Evolutionary conservation across 176 grass and related monocot species (phyloP), one percentile per base, ranked within the genome.

Genomic region (Musa troglodytarum): DNA sequence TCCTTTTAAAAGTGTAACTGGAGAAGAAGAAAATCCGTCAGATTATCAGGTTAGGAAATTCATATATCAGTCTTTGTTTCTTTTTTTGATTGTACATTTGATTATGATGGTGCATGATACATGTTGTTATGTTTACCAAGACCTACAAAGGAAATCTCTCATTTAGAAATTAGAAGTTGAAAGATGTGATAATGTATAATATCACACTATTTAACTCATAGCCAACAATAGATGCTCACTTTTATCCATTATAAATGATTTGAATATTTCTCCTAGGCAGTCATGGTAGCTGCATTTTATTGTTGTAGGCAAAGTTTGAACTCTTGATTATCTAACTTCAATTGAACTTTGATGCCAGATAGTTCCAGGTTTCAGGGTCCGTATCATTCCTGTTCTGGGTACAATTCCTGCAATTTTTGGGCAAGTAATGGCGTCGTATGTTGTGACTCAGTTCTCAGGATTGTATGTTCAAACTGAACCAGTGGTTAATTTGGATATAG

Each of bases 361-460:
- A 80, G 86, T 98, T 23, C 90, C 95, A 57, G 90, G 90, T 80
- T 98, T 98, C 34, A 93, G 95, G 86, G 90, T 98, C 66, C 90
- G 88, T 73, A 93, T 93, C 74, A 98, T 98, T 67, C 95, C 95
- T 10, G 95, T 98, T 15, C 73, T 98, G 34, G 95, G 95, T 62
- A 93, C 95, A 10, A 87, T 98, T 25, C 90, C 95, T 76, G 95
- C 95, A 83, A 94, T 98, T 81, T 91, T 98, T 77, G 90, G 95
- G 71, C 95, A 98, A 80, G 80, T 98, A 78, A 94, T 98, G 95
- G 90, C 95, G 3, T 91, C 95, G 13, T 93, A 91, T 78, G 88
- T 98, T 77, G 14, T 80, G 75, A 98, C 90, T 78, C 86, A 87
- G 50, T 80, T 93, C 68, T 82, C 95, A 25, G 72, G 85, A 29